phyloP scores from a whole-genome alignment of 2,329 filamentous ascomycete genomes.

The Hymenoscyphus albidus region DNA sequence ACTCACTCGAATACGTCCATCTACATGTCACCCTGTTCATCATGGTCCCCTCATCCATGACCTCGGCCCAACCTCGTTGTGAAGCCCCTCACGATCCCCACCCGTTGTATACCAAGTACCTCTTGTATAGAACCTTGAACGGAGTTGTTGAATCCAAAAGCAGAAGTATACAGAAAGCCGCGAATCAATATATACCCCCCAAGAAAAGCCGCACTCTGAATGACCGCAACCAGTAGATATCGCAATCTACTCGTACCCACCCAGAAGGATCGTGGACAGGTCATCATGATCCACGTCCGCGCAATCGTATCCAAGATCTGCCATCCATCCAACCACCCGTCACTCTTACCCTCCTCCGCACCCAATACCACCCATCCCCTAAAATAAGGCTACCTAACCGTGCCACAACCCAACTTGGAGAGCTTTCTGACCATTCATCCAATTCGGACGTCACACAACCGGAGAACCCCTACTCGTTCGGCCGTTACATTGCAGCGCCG shows the following conservation, averaged over 20 bases:
- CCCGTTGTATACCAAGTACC: too few species aligned
- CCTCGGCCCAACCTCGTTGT: background rate
- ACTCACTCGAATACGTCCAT: background rate
- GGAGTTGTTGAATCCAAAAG: too few species aligned
- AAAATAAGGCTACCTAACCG: background rate
- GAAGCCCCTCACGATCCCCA: too few species aligned
- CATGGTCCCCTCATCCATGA: background rate
- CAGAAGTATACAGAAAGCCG: too few species aligned
- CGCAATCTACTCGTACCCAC: background rate
- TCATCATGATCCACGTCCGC: too few species aligned
- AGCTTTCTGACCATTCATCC: too few species aligned
- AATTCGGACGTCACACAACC: too few species aligned
- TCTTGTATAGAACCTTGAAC: too few species aligned
- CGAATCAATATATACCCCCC: too few species aligned
- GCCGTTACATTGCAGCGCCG: background rate
- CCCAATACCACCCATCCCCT: background rate
- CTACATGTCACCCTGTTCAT: background rate
- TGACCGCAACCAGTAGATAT: background rate
- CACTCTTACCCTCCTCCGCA: background rate
- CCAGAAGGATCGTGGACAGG: background rate
- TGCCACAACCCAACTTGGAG: background rate
- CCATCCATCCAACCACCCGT: background rate
- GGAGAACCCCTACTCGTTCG: background rate
- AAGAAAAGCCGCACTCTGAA: background rate
- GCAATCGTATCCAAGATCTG: background rate